Evolutionary conservation across 2,329 filamentous ascomycete species (phyloP), one percentile per base, ranked within the genome.

Genomic region (Arthrinium phaeospermum): DNA sequence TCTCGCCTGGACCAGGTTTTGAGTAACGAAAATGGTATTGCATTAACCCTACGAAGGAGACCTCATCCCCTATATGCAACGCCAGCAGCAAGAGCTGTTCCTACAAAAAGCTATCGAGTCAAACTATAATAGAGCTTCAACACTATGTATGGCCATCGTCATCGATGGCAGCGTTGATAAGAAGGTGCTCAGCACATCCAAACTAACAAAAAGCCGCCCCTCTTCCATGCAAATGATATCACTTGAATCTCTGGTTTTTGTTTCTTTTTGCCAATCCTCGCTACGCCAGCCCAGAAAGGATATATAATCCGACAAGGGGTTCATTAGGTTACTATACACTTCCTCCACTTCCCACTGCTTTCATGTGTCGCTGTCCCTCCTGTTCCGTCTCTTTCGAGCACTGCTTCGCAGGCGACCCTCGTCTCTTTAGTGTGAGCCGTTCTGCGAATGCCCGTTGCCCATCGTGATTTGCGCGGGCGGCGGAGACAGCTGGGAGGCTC

Each of bases 401-500:
- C 57, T 64, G 34, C 57, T 64, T 34, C 57, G 57, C 34, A 64
- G 57, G 8, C 57, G 34, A 14, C 57, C 57, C 57, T 34, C 57
- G 41, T 64, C 34, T 70, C 27, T 53, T 19, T 70, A 70, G n/a
- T 70, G 68, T 41, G 47, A n/a, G 34, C 68, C 68, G n/a, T 70
- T 70, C 44, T 69, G 45, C 45, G 67, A 46, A 37, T 44, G 22
- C 16, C 68, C 68, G 34, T 70, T 70, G 68, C 37, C 46, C 24
- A 47, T 53, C 34, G 49, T 64, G 30, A 12, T 41, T 34, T 41
- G 41, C 30, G 22, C 22, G 13, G 68, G 68, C 24, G 57, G 72
- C 13, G 75, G 74, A 34, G 75, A 75, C 67, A 70, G 73, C 13
- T 72, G 49, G 13, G 70, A 71, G 14, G 76, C 78, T 61, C 75